Percentiles rank a stretch among this genome's conserved stretches.
These are phyloP conservation scores for Saprolegnia parasitica DNA, from an alignment of 352 stramenopile species.

Conservation along the genomic window DNA sequence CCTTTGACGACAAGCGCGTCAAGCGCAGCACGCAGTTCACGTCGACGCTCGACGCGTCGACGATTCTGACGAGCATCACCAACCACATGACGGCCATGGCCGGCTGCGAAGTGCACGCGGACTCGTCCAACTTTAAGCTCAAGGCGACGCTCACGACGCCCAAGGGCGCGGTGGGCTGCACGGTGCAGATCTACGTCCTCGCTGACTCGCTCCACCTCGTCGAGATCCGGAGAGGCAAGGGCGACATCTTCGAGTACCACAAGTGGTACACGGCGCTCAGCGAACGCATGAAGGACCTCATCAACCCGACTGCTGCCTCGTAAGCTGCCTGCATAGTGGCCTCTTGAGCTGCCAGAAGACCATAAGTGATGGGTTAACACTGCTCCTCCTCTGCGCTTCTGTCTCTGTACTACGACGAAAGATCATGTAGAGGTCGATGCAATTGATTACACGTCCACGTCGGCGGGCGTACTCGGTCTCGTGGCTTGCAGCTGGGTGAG, in stretches of 20 bases:
- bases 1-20: slow-evolving; percentile 80
- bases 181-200: slow-evolving; percentile 89
- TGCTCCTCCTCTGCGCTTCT: neutral
- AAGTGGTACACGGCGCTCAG: slow-evolving; percentile 88
- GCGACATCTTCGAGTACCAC: slow-evolving; percentile 89
- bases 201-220: slow-evolving; percentile 81
- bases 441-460: neutral
- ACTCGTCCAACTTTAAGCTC: slow-evolving; percentile 69
- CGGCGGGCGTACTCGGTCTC: too few species aligned
- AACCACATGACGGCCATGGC: slow-evolving; percentile 52
- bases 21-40: slow-evolving; percentile 85
- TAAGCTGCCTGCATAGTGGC: too few species aligned
- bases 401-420: neutral
- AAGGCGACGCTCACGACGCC: slow-evolving; percentile 80
- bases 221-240: slow-evolving; percentile 84
- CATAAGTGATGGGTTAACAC: too few species aligned
- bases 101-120: slow-evolving; percentile 73
- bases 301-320: slow-evolving; percentile 29
- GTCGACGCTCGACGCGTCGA: slow-evolving; percentile 69
- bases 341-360: too few species aligned
- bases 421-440: neutral
- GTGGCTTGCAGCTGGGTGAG: neutral
- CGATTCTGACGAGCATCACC: slow-evolving; percentile 70
- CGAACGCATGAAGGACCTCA: slow-evolving; percentile 84
- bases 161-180: slow-evolving; percentile 82